Conservation (phyloP, 257 asterid species). For the Ophiorrhiza pumila region DNA sequence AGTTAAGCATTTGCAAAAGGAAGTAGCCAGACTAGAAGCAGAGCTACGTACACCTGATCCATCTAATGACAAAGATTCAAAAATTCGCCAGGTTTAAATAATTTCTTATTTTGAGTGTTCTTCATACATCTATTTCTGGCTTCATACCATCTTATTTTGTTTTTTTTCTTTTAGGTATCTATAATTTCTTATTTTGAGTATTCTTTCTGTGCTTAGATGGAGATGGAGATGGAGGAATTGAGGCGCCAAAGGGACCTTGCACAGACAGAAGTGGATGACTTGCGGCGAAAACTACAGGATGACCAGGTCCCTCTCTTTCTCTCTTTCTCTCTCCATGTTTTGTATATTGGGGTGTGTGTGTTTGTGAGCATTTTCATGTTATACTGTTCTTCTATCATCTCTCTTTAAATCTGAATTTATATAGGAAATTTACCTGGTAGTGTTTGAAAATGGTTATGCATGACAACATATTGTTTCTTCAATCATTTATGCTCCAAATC, state of each 20-base stretch:
- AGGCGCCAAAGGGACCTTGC: conserved; percentile 94
- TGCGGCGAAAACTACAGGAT: conserved; percentile 68
- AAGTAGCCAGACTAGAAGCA: conserved; percentile 93
- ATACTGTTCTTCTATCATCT: not conserved
- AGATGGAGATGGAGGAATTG: conserved; percentile 83
- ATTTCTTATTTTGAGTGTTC: too few species aligned
- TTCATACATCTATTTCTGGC: conserved; percentile 9
- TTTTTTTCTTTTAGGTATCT: not conserved
- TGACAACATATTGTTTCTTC: too few species aligned
- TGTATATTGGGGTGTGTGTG: not conserved
- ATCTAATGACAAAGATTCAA: conserved; percentile 62
- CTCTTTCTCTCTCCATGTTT: too few species aligned
- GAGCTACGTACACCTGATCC: conserved; percentile 83
- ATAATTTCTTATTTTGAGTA: conserved; percentile 16
- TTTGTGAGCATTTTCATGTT: not conserved
- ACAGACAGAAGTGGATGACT: conserved; percentile 74
- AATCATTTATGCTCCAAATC: not conserved
- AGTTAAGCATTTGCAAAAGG: conserved; percentile 93
- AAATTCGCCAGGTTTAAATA: conserved; percentile 64
- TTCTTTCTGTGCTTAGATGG: conserved; percentile 54
- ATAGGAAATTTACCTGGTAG: not conserved
- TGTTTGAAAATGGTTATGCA: not conserved
- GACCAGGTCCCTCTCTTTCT: conserved; percentile 52
- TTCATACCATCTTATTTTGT: not conserved
- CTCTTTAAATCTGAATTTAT: not conserved